phyloP scores from a whole-genome alignment of 179 eudicot genomes.

The Dionaea muscipula region DNA sequence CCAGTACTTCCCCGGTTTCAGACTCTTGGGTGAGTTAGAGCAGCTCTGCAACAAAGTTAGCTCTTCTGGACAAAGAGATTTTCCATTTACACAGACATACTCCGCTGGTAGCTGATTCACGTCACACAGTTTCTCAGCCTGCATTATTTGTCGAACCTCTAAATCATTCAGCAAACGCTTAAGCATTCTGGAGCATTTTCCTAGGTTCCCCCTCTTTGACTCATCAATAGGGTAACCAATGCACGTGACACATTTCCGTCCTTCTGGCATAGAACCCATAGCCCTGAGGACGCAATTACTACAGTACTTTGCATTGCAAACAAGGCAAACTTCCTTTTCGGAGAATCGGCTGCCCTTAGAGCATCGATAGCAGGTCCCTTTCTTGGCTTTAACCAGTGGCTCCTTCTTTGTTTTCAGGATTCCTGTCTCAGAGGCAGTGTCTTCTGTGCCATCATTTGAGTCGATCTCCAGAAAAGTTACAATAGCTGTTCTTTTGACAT shows the following conservation, averaged over 20 bases:
- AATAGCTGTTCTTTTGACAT: slow-evolving; percentile 28
- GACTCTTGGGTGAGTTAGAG: slow-evolving; percentile 74
- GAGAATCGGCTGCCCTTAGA: slow-evolving; percentile 76
- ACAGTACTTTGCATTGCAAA: slow-evolving; percentile 94
- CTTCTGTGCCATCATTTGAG: slow-evolving; percentile 39
- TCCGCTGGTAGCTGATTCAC: slow-evolving; percentile 87
- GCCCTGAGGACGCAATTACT: slow-evolving; percentile 78
- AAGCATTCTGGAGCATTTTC: slow-evolving; percentile 81
- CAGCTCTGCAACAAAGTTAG: slow-evolving; percentile 60
- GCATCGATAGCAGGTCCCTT: slow-evolving; percentile 89
- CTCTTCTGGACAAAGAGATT: slow-evolving; percentile 79
- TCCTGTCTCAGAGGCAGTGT: slow-evolving; percentile 27
- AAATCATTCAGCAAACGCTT: slow-evolving; percentile 77
- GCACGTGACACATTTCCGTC: slow-evolving; percentile 90
- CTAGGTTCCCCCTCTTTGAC: slow-evolving; percentile 65
- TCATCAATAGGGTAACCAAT: slow-evolving; percentile 80
- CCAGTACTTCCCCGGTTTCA: slow-evolving; percentile 94
- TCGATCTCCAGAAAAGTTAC: slow-evolving; percentile 62
- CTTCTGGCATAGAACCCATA: slow-evolving; percentile 99
- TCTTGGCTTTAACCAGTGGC: slow-evolving; percentile 36
- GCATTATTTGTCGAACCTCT: slow-evolving; percentile 83
- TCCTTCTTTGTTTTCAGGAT: slow-evolving; percentile 35
- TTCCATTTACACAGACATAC: slow-evolving; percentile 69
- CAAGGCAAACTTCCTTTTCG: slow-evolving; percentile 85
- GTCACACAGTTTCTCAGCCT: slow-evolving; percentile 81